phyloP scores from a whole-genome alignment of 176 grass and related monocot genomes.

The Zoysia japonica region DNA sequence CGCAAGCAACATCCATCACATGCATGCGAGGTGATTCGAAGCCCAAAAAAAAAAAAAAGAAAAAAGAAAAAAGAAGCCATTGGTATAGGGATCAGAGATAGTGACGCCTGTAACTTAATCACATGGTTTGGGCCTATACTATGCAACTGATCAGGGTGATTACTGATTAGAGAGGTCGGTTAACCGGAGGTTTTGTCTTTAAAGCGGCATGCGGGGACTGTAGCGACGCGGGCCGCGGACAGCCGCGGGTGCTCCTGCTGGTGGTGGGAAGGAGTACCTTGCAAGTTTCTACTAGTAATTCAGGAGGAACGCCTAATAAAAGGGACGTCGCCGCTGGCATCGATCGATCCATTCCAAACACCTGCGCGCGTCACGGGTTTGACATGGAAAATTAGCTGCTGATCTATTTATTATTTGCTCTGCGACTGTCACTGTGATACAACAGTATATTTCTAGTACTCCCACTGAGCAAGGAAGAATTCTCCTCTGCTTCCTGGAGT shows the following conservation, averaged over 20 bases:
- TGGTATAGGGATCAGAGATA: not conserved
- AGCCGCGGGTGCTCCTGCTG: constrained; percentile 1
- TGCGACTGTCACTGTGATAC: not conserved
- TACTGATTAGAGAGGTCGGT: too few relatives aligned
- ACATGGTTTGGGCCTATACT: too few relatives aligned
- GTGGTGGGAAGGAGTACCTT: constrained; percentile 36
- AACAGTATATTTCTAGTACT: not conserved
- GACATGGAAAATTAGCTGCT: not conserved
- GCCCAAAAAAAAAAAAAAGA: too few relatives aligned
- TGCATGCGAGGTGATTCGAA: too few relatives aligned
- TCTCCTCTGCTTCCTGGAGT: too few relatives aligned
- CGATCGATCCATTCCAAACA: not conserved
- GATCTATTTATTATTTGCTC: not conserved
- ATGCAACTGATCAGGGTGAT: too few relatives aligned
- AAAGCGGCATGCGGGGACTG: not conserved
- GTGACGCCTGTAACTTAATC: not conserved
- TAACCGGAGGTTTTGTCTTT: too few relatives aligned
- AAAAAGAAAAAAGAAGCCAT: too few relatives aligned
- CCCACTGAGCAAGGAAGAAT: not conserved
- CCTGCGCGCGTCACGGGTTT: constrained; percentile 9
- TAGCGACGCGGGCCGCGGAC: constrained; percentile 16
- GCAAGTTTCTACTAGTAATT: constrained; percentile 42
- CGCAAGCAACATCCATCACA: constrained; percentile 24
- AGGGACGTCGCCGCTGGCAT: constrained; percentile 20
- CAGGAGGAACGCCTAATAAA: constrained; percentile 37